Conservation (phyloP, 352 stramenopile species). For the Phytophthora cactorum region DNA sequence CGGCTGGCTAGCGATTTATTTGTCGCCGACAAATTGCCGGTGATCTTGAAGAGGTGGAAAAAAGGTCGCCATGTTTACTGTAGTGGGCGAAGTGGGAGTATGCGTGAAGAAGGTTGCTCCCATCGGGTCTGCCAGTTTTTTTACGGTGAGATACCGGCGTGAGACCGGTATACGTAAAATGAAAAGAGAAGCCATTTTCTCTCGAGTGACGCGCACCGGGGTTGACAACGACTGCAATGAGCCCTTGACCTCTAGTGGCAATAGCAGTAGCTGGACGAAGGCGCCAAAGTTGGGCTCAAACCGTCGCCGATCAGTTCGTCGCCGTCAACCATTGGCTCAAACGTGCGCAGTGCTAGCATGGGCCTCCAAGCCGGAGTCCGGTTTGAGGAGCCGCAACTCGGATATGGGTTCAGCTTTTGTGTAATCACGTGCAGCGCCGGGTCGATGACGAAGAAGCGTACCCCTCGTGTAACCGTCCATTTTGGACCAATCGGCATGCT, state of each 20-base stretch:
- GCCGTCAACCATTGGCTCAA: background rate
- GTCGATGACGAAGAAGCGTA: background rate
- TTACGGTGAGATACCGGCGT: conserved; percentile 6
- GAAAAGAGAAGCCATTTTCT: background rate
- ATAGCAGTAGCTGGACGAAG: too few relatives aligned
- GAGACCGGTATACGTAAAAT: conserved; percentile 8
- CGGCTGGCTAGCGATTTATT: conserved; percentile 8
- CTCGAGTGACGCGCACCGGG: background rate
- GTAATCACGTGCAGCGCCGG: conserved; percentile 17
- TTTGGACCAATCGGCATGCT: background rate
- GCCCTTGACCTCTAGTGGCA: too few relatives aligned
- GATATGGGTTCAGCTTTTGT: conserved; percentile 27
- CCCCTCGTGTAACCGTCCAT: background rate
- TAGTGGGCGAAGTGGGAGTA: conserved; percentile 15
- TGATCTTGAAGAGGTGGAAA: conserved; percentile 27
- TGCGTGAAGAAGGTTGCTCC: conserved; percentile 15
- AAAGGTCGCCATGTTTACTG: conserved; percentile 20
- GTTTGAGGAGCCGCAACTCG: background rate
- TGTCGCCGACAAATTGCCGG: background rate
- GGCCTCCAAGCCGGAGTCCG: too few relatives aligned
- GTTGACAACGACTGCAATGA: too few relatives aligned
- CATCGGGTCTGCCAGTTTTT: conserved; percentile 13
- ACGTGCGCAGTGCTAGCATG: too few relatives aligned
- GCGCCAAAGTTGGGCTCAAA: too few relatives aligned
- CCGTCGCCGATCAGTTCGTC: background rate